Evolutionary conservation across 2,329 filamentous ascomycete species (phyloP).

Genomic region (Truncatella angustata): DNA sequence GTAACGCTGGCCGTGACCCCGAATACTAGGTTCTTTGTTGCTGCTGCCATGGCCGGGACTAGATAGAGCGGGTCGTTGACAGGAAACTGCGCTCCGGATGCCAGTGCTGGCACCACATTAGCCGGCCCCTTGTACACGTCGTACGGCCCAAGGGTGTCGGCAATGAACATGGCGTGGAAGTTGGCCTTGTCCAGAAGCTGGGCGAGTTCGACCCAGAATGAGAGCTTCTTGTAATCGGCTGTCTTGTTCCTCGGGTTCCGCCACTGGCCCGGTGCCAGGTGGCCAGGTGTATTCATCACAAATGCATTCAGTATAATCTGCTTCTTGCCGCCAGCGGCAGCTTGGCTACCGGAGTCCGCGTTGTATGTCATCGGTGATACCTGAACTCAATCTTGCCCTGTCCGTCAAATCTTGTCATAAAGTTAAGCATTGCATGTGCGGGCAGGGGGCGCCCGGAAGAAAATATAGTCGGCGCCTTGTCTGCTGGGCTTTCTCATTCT

Average conservation of each 20-base stretch:
- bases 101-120: conserved; percentile 48
- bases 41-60: conserved; percentile 63
- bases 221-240: conserved; percentile 55
- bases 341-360: neutral
- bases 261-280: conserved; percentile 65
- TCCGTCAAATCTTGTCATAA: no score
- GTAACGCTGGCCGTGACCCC: conserved; percentile 61
- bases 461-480: no score
- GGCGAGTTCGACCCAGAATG: conserved; percentile 63
- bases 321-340: conserved; percentile 33
- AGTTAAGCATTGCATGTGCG: no score
- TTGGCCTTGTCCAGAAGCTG: conserved; percentile 58
- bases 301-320: conserved; percentile 63
- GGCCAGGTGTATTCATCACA: conserved; percentile 63
- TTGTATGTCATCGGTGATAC: neutral
- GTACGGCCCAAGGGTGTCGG: conserved; percentile 62
- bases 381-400: no score
- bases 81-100: conserved; percentile 60
- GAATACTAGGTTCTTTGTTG: conserved; percentile 62
- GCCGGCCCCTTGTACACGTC: conserved; percentile 54
- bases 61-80: conserved; percentile 58
- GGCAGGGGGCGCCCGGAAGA: no score
- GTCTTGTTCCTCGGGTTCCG: conserved; percentile 61
- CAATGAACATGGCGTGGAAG: conserved; percentile 64
- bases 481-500: no score